phyloP scores from a whole-genome alignment of 805 yeast species.

The Yarrowia sp. region DNA sequence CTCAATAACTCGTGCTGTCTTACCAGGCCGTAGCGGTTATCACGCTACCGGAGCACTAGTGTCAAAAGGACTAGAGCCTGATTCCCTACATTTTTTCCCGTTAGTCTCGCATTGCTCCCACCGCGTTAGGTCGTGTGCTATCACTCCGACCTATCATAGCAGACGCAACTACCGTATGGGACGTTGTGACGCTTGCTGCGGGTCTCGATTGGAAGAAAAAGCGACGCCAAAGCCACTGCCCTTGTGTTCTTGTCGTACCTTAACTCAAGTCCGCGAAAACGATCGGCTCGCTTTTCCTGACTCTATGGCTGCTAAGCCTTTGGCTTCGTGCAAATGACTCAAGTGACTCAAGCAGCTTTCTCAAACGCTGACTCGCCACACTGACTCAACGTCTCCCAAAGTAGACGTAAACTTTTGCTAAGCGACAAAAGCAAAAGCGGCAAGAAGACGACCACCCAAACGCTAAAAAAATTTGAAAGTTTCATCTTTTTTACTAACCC shows the following conservation, averaged over 20 bases:
- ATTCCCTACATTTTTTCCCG: too few species aligned
- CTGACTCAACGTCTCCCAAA: conserved; percentile 21
- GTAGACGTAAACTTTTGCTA: not conserved
- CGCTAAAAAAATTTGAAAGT: not conserved
- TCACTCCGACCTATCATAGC: too few species aligned
- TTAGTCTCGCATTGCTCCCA: too few species aligned
- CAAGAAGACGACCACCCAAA: not conserved
- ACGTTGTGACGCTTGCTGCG: not conserved
- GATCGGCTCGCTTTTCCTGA: not conserved
- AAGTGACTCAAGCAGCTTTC: conserved; percentile 11
- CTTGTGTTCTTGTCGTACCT: conserved; percentile 1
- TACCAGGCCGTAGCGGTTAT: too few species aligned
- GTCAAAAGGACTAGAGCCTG: too few species aligned
- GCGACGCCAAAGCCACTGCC: too few species aligned
- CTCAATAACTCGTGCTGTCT: too few species aligned
- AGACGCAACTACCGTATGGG: too few species aligned
- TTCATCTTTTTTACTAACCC: not conserved
- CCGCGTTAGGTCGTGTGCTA: too few species aligned
- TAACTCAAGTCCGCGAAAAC: conserved; percentile 5
- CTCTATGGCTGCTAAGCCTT: not conserved
- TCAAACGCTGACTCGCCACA: not conserved
- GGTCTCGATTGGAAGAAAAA: not conserved
- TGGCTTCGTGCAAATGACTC: not conserved
- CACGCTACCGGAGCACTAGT: too few species aligned
- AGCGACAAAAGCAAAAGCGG: not conserved